phyloP scores from a whole-genome alignment of 2,329 filamentous ascomycete species.

The Fusarium haematococcum region DNA sequence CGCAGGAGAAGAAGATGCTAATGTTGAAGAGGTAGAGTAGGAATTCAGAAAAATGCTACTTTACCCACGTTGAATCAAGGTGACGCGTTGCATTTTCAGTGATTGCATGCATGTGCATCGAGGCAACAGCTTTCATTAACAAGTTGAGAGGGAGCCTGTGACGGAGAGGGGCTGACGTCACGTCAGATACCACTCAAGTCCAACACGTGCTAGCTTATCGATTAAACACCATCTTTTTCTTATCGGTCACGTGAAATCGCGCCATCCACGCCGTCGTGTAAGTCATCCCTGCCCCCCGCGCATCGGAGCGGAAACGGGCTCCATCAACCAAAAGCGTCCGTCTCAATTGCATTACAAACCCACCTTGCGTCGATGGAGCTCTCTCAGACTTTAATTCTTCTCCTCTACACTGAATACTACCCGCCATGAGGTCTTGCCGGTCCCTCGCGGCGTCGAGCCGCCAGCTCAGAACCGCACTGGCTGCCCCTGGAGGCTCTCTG shows the following conservation, averaged over 20 bases:
- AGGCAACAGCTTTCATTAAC: slow-evolving; percentile 27
- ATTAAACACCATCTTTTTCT: not conserved
- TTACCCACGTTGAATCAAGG: slow-evolving; percentile 10
- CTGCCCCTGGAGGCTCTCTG: not conserved
- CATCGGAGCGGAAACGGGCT: slow-evolving; percentile 31
- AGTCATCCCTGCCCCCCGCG: slow-evolving; percentile 26
- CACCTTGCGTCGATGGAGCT: slow-evolving; percentile 15
- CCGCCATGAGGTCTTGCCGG: slow-evolving; percentile 40
- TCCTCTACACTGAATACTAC: not conserved
- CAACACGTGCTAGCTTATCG: slow-evolving; percentile 34
- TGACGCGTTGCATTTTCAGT: slow-evolving; percentile 29
- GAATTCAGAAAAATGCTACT: not conserved
- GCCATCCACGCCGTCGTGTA: slow-evolving; percentile 34
- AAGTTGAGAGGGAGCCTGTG: not conserved
- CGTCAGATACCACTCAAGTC: not conserved
- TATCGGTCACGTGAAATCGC: slow-evolving; percentile 45
- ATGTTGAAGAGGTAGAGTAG: not conserved
- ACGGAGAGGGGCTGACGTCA: slow-evolving; percentile 27
- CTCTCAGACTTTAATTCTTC: not conserved
- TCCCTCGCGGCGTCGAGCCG: slow-evolving; percentile 33
- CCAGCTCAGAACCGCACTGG: slow-evolving; percentile 26
- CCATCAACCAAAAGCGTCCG: slow-evolving; percentile 28
- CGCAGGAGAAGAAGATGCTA: not conserved
- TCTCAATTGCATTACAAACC: slow-evolving; percentile 42
- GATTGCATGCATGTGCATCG: slow-evolving; percentile 11